phyloP scores from a whole-genome alignment of 2,329 filamentous ascomycete species.

The Verticillium dahliae region DNA sequence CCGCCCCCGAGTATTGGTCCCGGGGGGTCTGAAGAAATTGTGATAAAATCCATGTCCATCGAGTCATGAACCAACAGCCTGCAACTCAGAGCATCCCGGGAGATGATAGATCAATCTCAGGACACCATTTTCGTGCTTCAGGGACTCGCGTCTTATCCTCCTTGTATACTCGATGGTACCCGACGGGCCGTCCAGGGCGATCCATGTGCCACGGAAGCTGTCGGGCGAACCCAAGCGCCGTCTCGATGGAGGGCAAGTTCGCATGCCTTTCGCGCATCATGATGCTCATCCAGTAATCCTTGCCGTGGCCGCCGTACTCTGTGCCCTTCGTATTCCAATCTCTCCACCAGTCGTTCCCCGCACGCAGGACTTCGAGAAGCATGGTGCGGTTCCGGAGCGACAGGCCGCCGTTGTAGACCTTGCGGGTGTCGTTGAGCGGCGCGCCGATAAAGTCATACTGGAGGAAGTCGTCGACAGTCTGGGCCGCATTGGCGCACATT shows the following conservation, averaged over 20 bases:
- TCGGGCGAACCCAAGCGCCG: no score
- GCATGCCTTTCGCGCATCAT: not conserved
- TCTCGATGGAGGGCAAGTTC: not conserved
- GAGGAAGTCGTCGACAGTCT: slow-evolving; percentile 26
- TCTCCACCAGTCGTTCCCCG: not conserved
- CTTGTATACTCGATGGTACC: not conserved
- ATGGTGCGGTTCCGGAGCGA: slow-evolving; percentile 22
- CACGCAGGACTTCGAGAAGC: slow-evolving; percentile 12
- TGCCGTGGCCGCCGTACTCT: not conserved
- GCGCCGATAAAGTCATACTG: slow-evolving; percentile 27
- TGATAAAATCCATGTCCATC: no score
- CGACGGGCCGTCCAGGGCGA: not conserved
- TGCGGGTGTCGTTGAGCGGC: not conserved
- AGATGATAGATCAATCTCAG: not conserved
- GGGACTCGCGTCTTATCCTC: not conserved
- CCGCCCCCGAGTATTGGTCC: no score
- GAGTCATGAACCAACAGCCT: no score
- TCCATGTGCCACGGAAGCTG: no score
- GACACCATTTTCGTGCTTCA: not conserved
- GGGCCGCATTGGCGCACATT: slow-evolving; percentile 22
- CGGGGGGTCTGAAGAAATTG: no score
- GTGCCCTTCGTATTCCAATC: not conserved
- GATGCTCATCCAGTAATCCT: not conserved
- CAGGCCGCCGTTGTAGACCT: slow-evolving; percentile 24
- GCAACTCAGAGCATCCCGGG: no score